Conservation (phyloP, 352 stramenopile species). For the Lagenidium sp. region DNA sequence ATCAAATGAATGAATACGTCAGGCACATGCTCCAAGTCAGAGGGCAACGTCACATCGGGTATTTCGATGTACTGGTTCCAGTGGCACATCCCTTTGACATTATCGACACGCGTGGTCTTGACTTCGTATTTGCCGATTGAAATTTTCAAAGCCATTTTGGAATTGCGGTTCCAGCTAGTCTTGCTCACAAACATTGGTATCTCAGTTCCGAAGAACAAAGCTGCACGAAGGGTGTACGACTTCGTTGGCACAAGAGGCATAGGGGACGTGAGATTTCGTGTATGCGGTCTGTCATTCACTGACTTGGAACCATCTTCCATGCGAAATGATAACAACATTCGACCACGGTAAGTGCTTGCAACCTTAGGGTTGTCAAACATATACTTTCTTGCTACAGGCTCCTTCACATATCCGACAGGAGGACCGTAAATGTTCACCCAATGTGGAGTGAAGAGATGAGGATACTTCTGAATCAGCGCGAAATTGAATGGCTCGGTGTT, state of each 20-base stretch:
- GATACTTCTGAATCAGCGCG: conserved; percentile 51
- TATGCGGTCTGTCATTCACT: conserved; percentile 55
- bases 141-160: conserved; percentile 66
- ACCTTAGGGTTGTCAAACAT: conserved; percentile 59
- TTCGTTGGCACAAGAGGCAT: conserved; percentile 23
- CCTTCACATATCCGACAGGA: conserved; percentile 44
- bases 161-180: conserved; percentile 57
- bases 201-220: conserved; percentile 73
- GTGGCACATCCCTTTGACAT: conserved; percentile 59
- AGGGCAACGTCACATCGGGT: conserved; percentile 41
- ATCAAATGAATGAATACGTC: conserved; percentile 78
- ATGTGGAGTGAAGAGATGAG: conserved; percentile 35
- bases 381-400: conserved; percentile 19
- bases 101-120: conserved; percentile 44
- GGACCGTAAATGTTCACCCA: conserved; percentile 85
- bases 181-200: conserved; percentile 69
- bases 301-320: conserved; percentile 62
- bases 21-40: conserved; percentile 60
- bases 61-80: conserved; percentile 76
- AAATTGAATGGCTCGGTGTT: conserved; percentile 68
- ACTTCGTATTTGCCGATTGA: conserved; percentile 53
- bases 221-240: conserved; percentile 48
- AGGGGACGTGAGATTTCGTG: conserved; percentile 37
- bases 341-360: conserved; percentile 73
- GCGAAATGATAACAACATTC: conserved; percentile 54